Base-by-base conservation (phyloP, 768 basidiomycete genomes). In the Galerina marginata region DNA sequence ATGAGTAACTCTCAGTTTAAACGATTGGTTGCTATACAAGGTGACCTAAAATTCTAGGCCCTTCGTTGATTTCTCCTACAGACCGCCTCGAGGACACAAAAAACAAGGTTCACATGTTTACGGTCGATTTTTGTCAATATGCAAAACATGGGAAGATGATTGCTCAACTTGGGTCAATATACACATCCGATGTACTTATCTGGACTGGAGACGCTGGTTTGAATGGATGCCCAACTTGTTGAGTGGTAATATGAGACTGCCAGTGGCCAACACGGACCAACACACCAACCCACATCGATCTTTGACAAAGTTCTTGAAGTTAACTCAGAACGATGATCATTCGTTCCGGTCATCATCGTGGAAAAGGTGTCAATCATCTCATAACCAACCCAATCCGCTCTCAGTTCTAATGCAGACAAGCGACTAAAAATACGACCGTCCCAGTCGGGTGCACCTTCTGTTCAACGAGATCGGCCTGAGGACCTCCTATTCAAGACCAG, bases 381-480 rank as follows among this genome's bases (percentile, higher is more conserved):
- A 20, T 20, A 20, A 20, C 20, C 20, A 20, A 20, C n/a, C n/a
- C 29, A 29, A 29, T 29, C 6, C 3, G 29, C 29, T 3, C 29
- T 29, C 4, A 29, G 29, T 29, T 29, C 4, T 33, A 3, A 33
- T 1, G 9, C 49, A 77, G 77, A 1, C 77, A 78, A 5, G 58
- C 29, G 80, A 64, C 79, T 69, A 67, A 80, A 80, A 58, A 72
- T 80, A 4, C 60, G 78, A 11, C 69, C 78, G 1, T 75, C 77
- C 29, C 4, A 33, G 29, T 29, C 6, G 29, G 29, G 29, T 29
- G 6, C 6, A 29, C 6, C 29, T 3, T 29, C 29, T 6, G 6
- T 29, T 3, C 29, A 29, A 6, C 29, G 6, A 29, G 29, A 29
- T 29, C 29, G 29, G 29, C 29, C 6, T 33, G 29, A 4, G 0